These are phyloP conservation scores for Aspergillus sclerotioniger DNA, from an alignment of 495 filamentous ascomycete genomes.

Conservation along the genomic window DNA sequence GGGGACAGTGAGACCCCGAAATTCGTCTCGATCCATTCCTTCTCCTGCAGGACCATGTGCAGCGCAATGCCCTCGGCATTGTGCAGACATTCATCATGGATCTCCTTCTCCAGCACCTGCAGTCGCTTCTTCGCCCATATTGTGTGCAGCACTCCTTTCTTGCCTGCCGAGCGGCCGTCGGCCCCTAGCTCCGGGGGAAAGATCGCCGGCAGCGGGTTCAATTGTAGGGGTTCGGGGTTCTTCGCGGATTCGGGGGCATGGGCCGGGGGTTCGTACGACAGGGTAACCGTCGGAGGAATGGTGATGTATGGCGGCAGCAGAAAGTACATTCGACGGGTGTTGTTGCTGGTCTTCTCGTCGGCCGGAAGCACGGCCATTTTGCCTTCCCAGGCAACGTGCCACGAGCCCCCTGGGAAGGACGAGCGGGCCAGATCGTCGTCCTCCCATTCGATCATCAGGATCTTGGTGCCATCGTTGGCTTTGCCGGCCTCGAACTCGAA, in stretches of 20 bases:
- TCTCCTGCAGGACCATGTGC: conserved; percentile 77
- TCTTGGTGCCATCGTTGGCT: conserved; percentile 78
- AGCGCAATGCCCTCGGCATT: conserved; percentile 77
- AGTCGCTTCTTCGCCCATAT: conserved; percentile 79
- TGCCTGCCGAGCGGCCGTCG: conserved; percentile 62
- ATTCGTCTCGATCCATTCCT: conserved; percentile 75
- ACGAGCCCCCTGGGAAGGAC: conserved; percentile 42
- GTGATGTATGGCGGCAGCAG: conserved; percentile 63
- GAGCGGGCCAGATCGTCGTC: conserved; percentile 47
- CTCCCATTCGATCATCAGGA: conserved; percentile 84
- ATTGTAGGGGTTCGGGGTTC: conserved; percentile 37
- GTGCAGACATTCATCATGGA: conserved; percentile 55
- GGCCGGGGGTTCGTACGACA: conserved; percentile 49
- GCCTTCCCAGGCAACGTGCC: conserved; percentile 76
- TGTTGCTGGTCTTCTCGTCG: conserved; percentile 54
- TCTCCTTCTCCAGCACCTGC: conserved; percentile 69
- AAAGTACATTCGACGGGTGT: conserved; percentile 68
- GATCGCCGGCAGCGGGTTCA: conserved; percentile 77
- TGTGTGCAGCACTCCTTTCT: conserved; percentile 77
- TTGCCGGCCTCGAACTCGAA: conserved; percentile 80
- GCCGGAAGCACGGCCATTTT: conserved; percentile 66
- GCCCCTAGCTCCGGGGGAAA: conserved; percentile 70
- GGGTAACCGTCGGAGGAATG: conserved; percentile 66
- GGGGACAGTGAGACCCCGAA: conserved; percentile 58
- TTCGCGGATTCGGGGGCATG: conserved; percentile 16